Evolutionary conservation across 2,329 filamentous ascomycete genomes (phyloP).

Genomic region (Eutypella sp.): DNA sequence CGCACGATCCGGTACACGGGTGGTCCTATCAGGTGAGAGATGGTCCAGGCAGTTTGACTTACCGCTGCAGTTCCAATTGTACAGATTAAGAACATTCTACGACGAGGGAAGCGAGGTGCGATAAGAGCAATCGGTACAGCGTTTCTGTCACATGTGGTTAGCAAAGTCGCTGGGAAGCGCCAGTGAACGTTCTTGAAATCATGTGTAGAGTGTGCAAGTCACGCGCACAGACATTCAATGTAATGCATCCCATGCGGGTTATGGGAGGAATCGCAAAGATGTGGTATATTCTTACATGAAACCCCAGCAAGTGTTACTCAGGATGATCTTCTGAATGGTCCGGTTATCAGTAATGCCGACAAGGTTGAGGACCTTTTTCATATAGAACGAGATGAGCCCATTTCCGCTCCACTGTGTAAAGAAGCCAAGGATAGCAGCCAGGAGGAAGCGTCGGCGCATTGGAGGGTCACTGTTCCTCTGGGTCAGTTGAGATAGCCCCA

Average conservation of each 20-base stretch:
- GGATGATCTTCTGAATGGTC: constrained; percentile 32
- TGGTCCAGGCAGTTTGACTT: no score
- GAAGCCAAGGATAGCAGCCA: constrained; percentile 31
- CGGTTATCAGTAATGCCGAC: constrained; percentile 33
- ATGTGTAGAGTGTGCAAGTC: not conserved
- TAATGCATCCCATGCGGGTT: no score
- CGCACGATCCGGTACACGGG: no score
- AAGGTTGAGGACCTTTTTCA: constrained; percentile 35
- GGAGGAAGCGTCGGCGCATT: constrained; percentile 30
- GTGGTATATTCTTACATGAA: constrained; percentile 19
- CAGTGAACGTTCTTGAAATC: not conserved
- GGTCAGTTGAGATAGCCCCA: constrained; percentile 19
- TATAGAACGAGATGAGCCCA: constrained; percentile 34
- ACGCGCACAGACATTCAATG: no score
- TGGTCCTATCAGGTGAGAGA: no score
- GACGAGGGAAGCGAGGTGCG: constrained; percentile 28
- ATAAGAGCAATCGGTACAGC: constrained; percentile 31
- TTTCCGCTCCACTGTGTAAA: constrained; percentile 38
- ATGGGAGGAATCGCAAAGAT: not conserved
- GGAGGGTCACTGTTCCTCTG: constrained; percentile 25
- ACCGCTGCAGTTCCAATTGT: constrained; percentile 30
- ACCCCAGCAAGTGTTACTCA: constrained; percentile 34
- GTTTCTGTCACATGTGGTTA: constrained; percentile 13
- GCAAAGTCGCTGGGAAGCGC: not conserved
- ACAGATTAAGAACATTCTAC: constrained; percentile 32